A percentile compares a stretch with the other conserved stretches of the same genome.
phyloP scores from a whole-genome alignment of 768 basidiomycete genomes.

The Hygrocybe coccinea region DNA sequence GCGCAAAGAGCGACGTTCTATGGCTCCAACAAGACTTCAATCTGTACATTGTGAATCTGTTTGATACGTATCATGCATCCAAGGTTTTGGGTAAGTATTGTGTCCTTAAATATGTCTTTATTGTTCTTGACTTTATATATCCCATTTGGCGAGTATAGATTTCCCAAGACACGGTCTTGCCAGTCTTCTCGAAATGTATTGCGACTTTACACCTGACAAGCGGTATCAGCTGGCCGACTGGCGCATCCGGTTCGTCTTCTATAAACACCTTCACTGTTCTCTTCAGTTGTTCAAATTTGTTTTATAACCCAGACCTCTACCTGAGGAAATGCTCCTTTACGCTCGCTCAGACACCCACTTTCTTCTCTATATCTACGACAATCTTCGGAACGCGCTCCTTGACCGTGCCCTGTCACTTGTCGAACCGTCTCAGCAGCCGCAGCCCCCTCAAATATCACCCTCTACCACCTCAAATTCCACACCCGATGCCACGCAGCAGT shows the following conservation, averaged over 20 bases:
- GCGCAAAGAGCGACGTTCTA: slow-evolving; percentile 87
- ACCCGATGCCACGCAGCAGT: slow-evolving; percentile 24
- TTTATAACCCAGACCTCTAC: slow-evolving; percentile 54
- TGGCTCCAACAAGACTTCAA: slow-evolving; percentile 98
- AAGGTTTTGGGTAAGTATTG: slow-evolving; percentile 60
- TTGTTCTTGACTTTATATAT: too few relatives aligned
- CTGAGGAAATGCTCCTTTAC: slow-evolving; percentile 84
- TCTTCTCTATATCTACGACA: slow-evolving; percentile 87
- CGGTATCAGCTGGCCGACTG: slow-evolving; percentile 96
- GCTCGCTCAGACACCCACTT: slow-evolving; percentile 97
- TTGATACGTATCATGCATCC: slow-evolving; percentile 95
- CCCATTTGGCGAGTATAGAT: slow-evolving; percentile 45
- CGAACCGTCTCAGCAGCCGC: slow-evolving; percentile 29
- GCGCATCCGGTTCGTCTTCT: slow-evolving; percentile 85
- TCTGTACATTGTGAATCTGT: slow-evolving; percentile 89
- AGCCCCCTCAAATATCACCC: slow-evolving; percentile 20
- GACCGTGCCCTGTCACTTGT: slow-evolving; percentile 52
- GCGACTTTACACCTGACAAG: slow-evolving; percentile 88
- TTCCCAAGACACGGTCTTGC: slow-evolving; percentile 83
- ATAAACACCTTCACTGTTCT: not conserved
- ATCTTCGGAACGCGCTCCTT: slow-evolving; percentile 82
- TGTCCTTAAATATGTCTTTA: not conserved
- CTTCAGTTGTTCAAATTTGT: not conserved
- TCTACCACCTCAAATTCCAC: slow-evolving; percentile 17
- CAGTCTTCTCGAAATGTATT: slow-evolving; percentile 80